Percentiles rank a stretch among this genome's conserved stretches.
Evolutionary conservation across 2,329 filamentous ascomycete genomes (phyloP).

Genomic region (Colletotrichum sojae): DNA sequence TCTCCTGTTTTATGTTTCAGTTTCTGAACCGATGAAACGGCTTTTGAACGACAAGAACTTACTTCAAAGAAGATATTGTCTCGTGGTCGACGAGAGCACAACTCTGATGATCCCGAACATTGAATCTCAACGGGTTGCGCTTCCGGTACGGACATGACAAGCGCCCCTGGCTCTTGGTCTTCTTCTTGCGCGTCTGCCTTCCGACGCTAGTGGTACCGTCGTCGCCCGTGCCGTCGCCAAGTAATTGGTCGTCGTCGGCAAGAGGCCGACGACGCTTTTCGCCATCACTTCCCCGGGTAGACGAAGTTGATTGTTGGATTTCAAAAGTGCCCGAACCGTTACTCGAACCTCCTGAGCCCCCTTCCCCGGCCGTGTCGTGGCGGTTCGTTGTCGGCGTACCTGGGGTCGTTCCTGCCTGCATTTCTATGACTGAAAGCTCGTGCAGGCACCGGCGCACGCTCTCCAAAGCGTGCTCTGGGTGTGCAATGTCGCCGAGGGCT

Average conservation of each 20-base stretch:
- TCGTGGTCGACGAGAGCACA: neutral
- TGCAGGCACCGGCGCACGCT: neutral
- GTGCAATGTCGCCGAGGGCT: neutral
- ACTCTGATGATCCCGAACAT: neutral
- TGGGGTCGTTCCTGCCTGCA: neutral
- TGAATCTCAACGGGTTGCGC: neutral
- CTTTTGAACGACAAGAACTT: neutral
- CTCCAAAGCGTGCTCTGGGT: neutral
- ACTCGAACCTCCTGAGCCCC: neutral
- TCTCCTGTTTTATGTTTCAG: neutral
- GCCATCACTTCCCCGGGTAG: neutral
- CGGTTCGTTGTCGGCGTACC: too few species aligned
- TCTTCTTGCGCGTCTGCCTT: neutral
- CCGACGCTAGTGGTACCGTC: neutral
- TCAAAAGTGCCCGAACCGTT: neutral
- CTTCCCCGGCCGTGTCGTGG: too few species aligned
- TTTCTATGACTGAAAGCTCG: neutral
- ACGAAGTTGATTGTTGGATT: neutral
- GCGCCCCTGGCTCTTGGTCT: neutral
- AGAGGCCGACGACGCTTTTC: neutral
- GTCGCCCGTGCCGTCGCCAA: neutral
- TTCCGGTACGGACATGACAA: neutral
- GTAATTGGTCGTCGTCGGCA: neutral
- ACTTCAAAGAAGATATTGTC: neutral
- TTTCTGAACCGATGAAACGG: too few species aligned